Conservation (phyloP, 2,329 filamentous ascomycete genomes). For the Diaporthe eres region DNA sequence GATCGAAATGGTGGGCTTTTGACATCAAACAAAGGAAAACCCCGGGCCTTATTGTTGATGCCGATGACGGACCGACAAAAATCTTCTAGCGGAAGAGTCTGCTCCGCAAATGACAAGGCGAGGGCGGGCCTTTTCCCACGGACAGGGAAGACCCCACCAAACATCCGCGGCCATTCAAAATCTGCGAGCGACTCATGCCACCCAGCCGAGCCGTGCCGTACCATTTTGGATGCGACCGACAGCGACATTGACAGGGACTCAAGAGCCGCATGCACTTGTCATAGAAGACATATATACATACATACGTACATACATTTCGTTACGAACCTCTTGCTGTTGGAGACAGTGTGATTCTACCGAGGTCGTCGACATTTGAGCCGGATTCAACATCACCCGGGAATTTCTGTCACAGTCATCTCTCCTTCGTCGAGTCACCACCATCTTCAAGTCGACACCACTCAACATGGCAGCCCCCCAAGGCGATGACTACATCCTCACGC, state of each 20-base stretch:
- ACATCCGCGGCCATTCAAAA: constrained; percentile 26
- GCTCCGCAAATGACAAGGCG: constrained; percentile 26
- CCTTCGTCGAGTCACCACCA: background rate
- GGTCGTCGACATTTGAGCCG: background rate
- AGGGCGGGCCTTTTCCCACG: background rate
- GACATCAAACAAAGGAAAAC: background rate
- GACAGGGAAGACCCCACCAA: constrained; percentile 23
- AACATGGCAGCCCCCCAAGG: constrained; percentile 53
- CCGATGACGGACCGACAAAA: constrained; percentile 33
- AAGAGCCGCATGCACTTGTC: constrained; percentile 2
- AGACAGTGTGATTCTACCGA: background rate
- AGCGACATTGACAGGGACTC: constrained; percentile 6
- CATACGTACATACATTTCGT: background rate
- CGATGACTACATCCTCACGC: constrained; percentile 79
- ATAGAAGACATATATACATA: background rate
- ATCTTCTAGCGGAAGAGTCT: constrained; percentile 21
- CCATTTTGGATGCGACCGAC: constrained; percentile 8
- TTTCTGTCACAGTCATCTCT: background rate
- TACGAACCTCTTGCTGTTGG: background rate
- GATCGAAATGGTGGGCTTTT: background rate
- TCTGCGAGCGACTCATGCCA: constrained; percentile 30
- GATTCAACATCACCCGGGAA: constrained; percentile 2
- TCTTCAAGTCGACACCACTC: background rate
- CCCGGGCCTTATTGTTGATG: constrained; percentile 16
- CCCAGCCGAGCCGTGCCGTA: constrained; percentile 14